These are phyloP conservation scores for Colletotrichum cordylinicola DNA, from an alignment of 2,329 filamentous ascomycete genomes.

Conservation along the genomic window DNA sequence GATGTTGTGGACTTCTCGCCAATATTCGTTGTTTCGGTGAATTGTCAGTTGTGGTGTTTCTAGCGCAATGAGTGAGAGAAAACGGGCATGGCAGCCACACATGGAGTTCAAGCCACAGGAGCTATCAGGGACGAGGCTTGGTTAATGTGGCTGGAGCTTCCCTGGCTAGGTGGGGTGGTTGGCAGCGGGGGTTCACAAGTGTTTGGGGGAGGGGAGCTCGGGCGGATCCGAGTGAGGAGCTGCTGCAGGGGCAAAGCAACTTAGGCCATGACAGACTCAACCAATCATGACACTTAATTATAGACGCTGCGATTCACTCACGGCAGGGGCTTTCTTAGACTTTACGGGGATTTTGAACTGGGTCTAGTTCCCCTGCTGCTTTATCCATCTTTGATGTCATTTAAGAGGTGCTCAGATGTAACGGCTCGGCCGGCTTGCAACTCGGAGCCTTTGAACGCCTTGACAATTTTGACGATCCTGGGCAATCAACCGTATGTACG, in stretches of 20 bases:
- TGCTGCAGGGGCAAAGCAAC: constrained; percentile 4
- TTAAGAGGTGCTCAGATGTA: background rate
- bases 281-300: background rate
- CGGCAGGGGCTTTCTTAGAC: background rate
- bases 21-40: background rate
- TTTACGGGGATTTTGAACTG: background rate
- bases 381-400: background rate
- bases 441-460: background rate
- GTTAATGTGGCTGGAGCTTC: background rate
- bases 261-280: background rate
- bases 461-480: background rate
- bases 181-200: background rate
- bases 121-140: background rate
- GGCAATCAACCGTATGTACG: background rate
- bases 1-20: background rate
- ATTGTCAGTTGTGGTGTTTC: constrained; percentile 3
- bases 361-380: background rate
- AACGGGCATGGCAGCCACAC: constrained; percentile 3
- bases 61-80: constrained; percentile 2
- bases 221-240: background rate
- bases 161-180: background rate
- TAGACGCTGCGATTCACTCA: background rate
- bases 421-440: background rate
- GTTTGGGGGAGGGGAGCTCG: background rate
- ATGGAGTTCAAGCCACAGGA: background rate